Base-by-base conservation (phyloP, 345 rosid genomes). In the Mallotus nudiflorus region DNA sequence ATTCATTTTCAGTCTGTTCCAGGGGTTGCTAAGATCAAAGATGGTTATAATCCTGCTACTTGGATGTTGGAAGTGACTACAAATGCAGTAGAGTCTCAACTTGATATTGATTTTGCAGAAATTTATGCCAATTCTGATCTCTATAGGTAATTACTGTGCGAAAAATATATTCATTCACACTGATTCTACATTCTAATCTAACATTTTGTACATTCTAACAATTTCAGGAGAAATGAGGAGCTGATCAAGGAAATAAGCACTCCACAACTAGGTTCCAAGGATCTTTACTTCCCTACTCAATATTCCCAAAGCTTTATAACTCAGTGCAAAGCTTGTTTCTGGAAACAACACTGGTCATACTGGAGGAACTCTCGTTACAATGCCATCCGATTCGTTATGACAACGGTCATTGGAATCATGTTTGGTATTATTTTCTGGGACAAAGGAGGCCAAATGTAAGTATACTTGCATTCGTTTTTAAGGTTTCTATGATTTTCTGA, bases 261-360 rank as follows among this genome's bases (percentile, higher is more conserved):
- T 24, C 81, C 85, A 42, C 56, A 28, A 18, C 73, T 76, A 6
- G 82, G 79, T 28, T 75, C 79, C 11, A 55, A 48, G 46, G 78
- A 79, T 65, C 82, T 84, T 18, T 42, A 77, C 59, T 84, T 81
- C 61, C 75, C 80, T 25, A 79, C 85, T 24, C 66, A 61, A 46
- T 79, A 66, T 68, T 77, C 85, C 9, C 85, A 73, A 46, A 61
- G 45, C 62, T 84, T 80, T 56, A 12, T 56, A 10, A 75, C 73
- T 35, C 87, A 79, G 22, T 81, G 80, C 67, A 63, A 59, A n/a
- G 82, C 85, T 52, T 84, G 85, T 61, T 81, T 84, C 75, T 80
- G 83, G 79, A 84, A 82, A 68, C 88, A 84, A 70, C 65, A 77
- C 57, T 77, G 78, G 85, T 79, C 81, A 6, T 79, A 84, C 61